These are phyloP conservation scores for Metarhizium album DNA, from an alignment of 2,329 filamentous ascomycete species.

Conservation along the genomic window DNA sequence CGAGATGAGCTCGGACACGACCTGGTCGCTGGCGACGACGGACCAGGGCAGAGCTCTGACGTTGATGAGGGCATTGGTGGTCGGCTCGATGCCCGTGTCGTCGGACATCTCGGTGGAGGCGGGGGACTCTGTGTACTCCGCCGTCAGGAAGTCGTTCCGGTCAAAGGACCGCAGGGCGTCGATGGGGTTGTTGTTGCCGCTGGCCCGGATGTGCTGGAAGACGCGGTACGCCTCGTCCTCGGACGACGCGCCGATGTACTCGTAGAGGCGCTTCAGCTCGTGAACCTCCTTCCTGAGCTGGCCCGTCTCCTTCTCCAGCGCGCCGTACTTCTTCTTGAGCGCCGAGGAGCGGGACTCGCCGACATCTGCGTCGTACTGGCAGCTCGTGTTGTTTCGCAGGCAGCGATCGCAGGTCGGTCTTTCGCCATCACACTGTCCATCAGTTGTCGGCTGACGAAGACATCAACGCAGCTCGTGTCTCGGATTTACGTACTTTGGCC, in stretches of 20 bases:
- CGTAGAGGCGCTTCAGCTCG: slow-evolving; percentile 2
- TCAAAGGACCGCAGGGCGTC: slow-evolving; percentile 2
- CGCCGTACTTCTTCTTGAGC: slow-evolving; percentile 5
- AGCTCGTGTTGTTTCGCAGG: slow-evolving; percentile 1
- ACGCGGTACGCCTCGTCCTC: slow-evolving; percentile 2
- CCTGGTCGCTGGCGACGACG: not conserved
- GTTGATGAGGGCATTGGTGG: not conserved
- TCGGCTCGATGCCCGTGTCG: not conserved
- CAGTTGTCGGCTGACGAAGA: not conserved
- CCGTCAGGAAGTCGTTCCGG: not conserved
- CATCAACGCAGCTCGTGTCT: not conserved
- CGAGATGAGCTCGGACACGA: slow-evolving; percentile 4
- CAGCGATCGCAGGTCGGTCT: slow-evolving; percentile 5
- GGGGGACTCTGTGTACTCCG: not conserved
- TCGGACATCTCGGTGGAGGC: slow-evolving; percentile 1
- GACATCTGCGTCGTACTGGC: slow-evolving; percentile 6
- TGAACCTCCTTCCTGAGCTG: not conserved
- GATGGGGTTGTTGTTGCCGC: slow-evolving; percentile 1
- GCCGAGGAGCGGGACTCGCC: slow-evolving; percentile 5
- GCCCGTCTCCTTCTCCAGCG: not conserved
- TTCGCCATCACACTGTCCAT: slow-evolving; percentile 5
- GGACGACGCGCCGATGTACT: slow-evolving; percentile 2
- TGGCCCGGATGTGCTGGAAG: slow-evolving; percentile 2
- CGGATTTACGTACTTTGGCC: not conserved
- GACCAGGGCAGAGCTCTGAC: slow-evolving; percentile 3